Conservation (phyloP, 768 basidiomycete species). For the Kwoniella dendrophila region DNA sequence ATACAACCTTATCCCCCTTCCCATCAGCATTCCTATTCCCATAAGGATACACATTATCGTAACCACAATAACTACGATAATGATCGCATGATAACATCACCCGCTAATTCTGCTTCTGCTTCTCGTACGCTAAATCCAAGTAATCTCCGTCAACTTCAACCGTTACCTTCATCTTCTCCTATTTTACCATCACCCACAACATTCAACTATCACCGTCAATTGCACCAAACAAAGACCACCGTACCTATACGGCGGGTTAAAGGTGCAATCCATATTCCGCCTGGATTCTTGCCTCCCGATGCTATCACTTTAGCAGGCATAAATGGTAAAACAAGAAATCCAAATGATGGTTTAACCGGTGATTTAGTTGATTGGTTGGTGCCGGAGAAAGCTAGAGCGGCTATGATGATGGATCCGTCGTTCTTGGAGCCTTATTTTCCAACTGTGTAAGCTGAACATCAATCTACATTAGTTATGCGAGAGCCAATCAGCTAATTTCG, state of each 20-base stretch:
- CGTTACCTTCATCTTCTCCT: background rate
- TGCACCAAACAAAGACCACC: background rate
- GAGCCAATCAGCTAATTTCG: conserved; percentile 2
- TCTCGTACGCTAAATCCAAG: background rate
- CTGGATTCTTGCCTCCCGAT: conserved; percentile 26
- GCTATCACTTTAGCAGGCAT: conserved; percentile 6
- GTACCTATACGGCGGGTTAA: conserved; percentile 1
- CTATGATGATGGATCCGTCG: conserved; percentile 41
- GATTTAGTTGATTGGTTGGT: conserved; percentile 18
- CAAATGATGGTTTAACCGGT: background rate
- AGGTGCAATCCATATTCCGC: conserved; percentile 20
- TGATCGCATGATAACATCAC: too few species aligned
- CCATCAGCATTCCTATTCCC: background rate
- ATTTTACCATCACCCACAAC: background rate
- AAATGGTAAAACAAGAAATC: conserved; percentile 11
- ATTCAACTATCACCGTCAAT: background rate
- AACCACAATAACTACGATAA: too few species aligned
- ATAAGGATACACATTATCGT: too few species aligned
- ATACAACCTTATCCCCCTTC: background rate
- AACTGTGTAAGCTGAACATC: conserved; percentile 19
- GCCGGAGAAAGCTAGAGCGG: conserved; percentile 23
- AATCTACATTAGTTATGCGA: background rate
- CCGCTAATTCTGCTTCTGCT: background rate
- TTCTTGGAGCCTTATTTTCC: conserved; percentile 46
- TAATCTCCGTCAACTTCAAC: background rate